These are phyloP conservation scores for Hypoxylon sp. DNA, from an alignment of 2,329 filamentous ascomycete species.

Conservation along the genomic window DNA sequence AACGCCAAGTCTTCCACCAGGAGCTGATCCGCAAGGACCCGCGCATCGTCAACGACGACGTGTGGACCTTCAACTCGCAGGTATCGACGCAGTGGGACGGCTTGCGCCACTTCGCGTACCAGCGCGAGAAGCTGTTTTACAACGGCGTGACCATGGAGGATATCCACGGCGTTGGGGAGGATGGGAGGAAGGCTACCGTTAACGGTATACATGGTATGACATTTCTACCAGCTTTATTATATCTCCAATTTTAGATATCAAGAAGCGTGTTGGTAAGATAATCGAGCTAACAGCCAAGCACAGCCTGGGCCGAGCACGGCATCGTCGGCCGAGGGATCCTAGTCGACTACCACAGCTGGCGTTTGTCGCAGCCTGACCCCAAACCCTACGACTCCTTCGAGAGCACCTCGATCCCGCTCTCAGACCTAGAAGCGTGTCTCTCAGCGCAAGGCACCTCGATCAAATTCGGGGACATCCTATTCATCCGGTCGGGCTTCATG, in stretches of 20 bases:
- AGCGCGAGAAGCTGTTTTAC: conserved; percentile 59
- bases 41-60: conserved; percentile 71
- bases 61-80: conserved; percentile 72
- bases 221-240: neutral
- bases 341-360: conserved; percentile 67
- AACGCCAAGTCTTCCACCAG: conserved; percentile 69
- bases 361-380: conserved; percentile 55
- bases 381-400: conserved; percentile 56
- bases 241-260: too few species aligned
- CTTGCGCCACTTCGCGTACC: conserved; percentile 66
- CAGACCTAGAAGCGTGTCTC: conserved; percentile 61
- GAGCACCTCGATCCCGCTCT: conserved; percentile 55
- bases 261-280: neutral
- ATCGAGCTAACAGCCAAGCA: conserved; percentile 19
- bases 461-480: conserved; percentile 67
- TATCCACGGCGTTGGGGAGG: conserved; percentile 55
- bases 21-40: conserved; percentile 67
- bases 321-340: conserved; percentile 70
- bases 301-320: conserved; percentile 66
- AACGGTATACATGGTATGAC: conserved; percentile 59
- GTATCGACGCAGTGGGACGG: conserved; percentile 72
- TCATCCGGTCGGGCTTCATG: conserved; percentile 60
- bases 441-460: conserved; percentile 64
- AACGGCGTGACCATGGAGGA: conserved; percentile 59
- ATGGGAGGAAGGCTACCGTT: conserved; percentile 55